A percentile compares a stretch with the other conserved stretches of the same genome.
Conservation (phyloP, 176 grass and related monocot genomes). For the Carex scoparia region DNA sequence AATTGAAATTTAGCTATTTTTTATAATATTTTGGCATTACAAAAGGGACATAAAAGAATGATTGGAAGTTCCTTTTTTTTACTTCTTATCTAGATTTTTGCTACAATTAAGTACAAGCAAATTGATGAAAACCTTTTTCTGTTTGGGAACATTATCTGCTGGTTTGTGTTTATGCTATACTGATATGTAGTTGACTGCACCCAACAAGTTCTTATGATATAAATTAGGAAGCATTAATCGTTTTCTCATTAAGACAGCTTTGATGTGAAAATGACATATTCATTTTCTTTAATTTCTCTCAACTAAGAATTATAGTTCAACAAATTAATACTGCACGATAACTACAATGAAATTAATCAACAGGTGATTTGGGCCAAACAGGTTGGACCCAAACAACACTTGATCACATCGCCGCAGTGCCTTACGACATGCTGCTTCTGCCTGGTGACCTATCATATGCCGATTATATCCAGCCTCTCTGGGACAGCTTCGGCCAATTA, state of each 20-base stretch:
- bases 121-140: not conserved
- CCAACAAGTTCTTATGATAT: not conserved
- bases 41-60: not conserved
- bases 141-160: not conserved
- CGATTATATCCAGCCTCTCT: slow-evolving; percentile 26
- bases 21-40: not conserved
- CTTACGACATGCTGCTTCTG: slow-evolving; percentile 55
- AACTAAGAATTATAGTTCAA: not conserved
- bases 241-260: not conserved
- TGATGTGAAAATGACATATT: not conserved
- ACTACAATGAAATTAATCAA: not conserved
- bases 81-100: not conserved
- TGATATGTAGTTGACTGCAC: not conserved
- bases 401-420: slow-evolving; percentile 34
- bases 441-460: slow-evolving; percentile 78
- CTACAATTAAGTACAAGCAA: not conserved
- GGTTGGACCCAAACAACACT: slow-evolving; percentile 57
- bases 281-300: not conserved
- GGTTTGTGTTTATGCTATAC: not conserved
- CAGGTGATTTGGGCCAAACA: slow-evolving; percentile 63
- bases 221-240: not conserved
- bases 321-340: not conserved
- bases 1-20: not conserved
- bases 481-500: slow-evolving; percentile 65
- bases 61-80: not conserved